Percentiles rank a stretch among this genome's conserved stretches.
phyloP scores from a whole-genome alignment of 2,329 filamentous ascomycete genomes.

The Neopestalotiopsis rosae region DNA sequence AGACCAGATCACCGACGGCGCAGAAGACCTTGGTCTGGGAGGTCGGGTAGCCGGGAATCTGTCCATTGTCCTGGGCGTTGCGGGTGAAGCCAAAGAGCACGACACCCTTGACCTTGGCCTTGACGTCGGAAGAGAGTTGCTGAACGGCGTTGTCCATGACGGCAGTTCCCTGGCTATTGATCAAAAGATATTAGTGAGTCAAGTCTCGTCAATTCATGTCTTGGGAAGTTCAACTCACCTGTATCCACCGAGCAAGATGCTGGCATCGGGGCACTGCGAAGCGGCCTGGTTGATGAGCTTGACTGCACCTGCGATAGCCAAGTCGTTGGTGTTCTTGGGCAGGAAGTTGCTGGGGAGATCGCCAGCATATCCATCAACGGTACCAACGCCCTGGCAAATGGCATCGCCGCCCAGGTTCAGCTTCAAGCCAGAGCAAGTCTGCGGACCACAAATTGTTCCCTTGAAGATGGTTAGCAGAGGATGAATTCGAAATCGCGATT shows the following conservation, averaged over 20 bases:
- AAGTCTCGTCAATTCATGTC: conserved; percentile 31
- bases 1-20: conserved; percentile 44
- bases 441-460: conserved; percentile 36
- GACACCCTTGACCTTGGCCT: conserved; percentile 39
- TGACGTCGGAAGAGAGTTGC: conserved; percentile 28
- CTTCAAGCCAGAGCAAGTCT: conserved; percentile 34
- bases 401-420: conserved; percentile 30
- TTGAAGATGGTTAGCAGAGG: conserved; percentile 18
- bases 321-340: conserved; percentile 33
- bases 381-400: conserved; percentile 41
- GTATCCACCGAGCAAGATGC: conserved; percentile 10
- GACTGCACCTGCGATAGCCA: conserved; percentile 31
- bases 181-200: conserved; percentile 25
- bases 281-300: conserved; percentile 13
- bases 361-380: conserved; percentile 34
- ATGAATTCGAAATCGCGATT: neutral
- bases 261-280: conserved; percentile 9
- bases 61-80: conserved; percentile 39
- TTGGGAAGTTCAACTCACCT: conserved; percentile 30
- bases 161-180: conserved; percentile 40
- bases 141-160: conserved; percentile 45
- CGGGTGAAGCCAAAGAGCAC: conserved; percentile 45
- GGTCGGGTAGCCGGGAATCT: conserved; percentile 40
- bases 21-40: conserved; percentile 47
- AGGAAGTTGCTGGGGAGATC: conserved; percentile 34